Evolutionary conservation across 108 stramenopile species (phyloP).

Genomic region (Cyclotella baltica): DNA sequence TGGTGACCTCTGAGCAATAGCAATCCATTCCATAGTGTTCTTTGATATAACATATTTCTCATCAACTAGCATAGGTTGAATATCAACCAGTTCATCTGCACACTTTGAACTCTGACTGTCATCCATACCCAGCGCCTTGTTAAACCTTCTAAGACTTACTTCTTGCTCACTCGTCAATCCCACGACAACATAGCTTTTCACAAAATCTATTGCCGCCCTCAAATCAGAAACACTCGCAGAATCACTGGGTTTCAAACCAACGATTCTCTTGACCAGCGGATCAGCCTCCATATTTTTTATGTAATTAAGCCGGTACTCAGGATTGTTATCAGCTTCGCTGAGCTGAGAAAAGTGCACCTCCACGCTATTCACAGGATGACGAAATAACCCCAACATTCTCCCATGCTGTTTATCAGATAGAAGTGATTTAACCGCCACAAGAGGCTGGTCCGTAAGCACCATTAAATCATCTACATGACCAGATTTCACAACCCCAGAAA

Average conservation of each 20-base stretch:
- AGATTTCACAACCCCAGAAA: conserved; percentile 4
- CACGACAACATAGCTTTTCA: conserved; percentile 50
- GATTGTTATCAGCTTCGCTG: conserved; percentile 20
- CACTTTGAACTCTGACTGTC: conserved; percentile 23
- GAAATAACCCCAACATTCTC: conserved; percentile 49
- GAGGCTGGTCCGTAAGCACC: neutral
- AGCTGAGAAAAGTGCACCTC: conserved; percentile 45
- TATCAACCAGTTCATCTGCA: conserved; percentile 15
- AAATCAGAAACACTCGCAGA: conserved; percentile 29
- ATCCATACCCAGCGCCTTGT: conserved; percentile 38
- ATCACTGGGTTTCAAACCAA: conserved; percentile 22
- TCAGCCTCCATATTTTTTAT: conserved; percentile 29
- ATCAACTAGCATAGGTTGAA: neutral
- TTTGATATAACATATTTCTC: neutral
- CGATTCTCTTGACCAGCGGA: conserved; percentile 31
- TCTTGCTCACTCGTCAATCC: conserved; percentile 51
- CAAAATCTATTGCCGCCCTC: conserved; percentile 51
- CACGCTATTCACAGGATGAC: conserved; percentile 56
- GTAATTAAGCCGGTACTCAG: conserved; percentile 25
- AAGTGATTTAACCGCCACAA: neutral
- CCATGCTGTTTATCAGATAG: conserved; percentile 34
- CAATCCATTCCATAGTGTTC: conserved; percentile 22
- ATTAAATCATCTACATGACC: conserved; percentile 12
- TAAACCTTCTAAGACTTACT: conserved; percentile 50
- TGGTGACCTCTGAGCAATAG: conserved; percentile 18